Evolutionary conservation across 1,284 basidiomycete species (phyloP), one percentile per base, ranked within the genome.

Genomic region (Trametes pubescens): DNA sequence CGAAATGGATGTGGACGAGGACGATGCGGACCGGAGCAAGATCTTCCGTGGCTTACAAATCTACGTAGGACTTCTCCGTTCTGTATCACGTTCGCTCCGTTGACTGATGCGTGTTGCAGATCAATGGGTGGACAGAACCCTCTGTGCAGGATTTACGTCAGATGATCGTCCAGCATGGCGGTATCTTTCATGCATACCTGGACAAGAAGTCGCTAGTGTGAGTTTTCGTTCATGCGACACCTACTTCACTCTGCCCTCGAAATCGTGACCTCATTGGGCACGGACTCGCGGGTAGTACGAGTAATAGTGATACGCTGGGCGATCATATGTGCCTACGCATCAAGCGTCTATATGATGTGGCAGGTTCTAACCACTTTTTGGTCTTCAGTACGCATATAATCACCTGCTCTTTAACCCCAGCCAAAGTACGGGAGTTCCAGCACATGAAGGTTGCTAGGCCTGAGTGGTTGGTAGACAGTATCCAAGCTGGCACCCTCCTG

Each of bases 91-190:
- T 18, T 10, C 9, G 34, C 13, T 1, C 11, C 32, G 38, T 22
- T 14, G 22, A 46, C 32, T 4, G 16, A 5, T n/a, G 18, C 2
- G 18, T 43, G 16, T 40, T 14, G 11, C 65, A 95, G 93, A 90
- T 96, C 67, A 98, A 98, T 73, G 96, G 96, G 0, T 93, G 89
- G 80, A 98, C 95, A 0, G 82, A 86, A 32, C 96, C 96, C 7
- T 94, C 95, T 4, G 87, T 95, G 57, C 92, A 95, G 73, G 93
- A 94, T 56, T 79, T 99, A 0, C 85, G 94, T 4, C 82, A 89
- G 67, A 80, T 98, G 59, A 90, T 99, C 43, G 78, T 97, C 2
- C 81, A 89, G 60, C 86, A 97, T 70, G 97, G 96, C 8, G 96
- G 96, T 3, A 79, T 85, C 16, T 95, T 91, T 65, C 89, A 94